Percentiles rank a stretch among this genome's conserved stretches.
Evolutionary conservation across 345 rosid species (phyloP).

Genomic region (Pugionium dolabratum): DNA sequence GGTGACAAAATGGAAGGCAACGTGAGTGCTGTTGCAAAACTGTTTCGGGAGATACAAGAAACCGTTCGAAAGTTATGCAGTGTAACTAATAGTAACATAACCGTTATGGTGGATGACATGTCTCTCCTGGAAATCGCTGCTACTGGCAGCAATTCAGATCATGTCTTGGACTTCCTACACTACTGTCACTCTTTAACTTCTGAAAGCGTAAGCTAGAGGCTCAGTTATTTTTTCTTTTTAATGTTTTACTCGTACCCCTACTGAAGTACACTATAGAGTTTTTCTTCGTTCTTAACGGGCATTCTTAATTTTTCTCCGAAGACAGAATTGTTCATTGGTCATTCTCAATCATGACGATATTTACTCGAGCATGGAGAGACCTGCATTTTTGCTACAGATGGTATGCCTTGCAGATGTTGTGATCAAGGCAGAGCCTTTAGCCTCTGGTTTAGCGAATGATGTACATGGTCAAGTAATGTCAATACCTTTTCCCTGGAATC

Average conservation of each 20-base stretch:
- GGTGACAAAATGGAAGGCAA: constrained; percentile 43
- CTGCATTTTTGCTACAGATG: constrained; percentile 54
- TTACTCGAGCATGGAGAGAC: constrained; percentile 57
- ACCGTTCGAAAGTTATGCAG: constrained; percentile 48
- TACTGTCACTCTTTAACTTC: constrained; percentile 77
- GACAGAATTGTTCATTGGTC: constrained; percentile 74
- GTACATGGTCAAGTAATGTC: constrained; percentile 86
- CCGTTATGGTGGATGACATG: constrained; percentile 84
- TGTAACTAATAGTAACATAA: constrained; percentile 45
- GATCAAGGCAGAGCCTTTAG: constrained; percentile 79
- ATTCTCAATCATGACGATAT: constrained; percentile 77
- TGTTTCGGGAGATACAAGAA: constrained; percentile 59
- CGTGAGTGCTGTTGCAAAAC: constrained; percentile 48
- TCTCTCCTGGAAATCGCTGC: constrained; percentile 83
- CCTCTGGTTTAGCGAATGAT: constrained; percentile 89
- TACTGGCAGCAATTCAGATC: constrained; percentile 54
- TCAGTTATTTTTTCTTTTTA: background rate
- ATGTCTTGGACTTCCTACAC: constrained; percentile 74
- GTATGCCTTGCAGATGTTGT: constrained; percentile 74
- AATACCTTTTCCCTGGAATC: background rate
- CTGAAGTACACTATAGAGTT: background rate
- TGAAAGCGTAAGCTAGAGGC: constrained; percentile 61
- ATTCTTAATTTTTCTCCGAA: constrained; percentile 16
- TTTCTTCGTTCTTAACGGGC: background rate
- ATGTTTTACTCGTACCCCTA: background rate